Conservation (phyloP, 2,329 filamentous ascomycete genomes). For the Coleophoma crateriformis region DNA sequence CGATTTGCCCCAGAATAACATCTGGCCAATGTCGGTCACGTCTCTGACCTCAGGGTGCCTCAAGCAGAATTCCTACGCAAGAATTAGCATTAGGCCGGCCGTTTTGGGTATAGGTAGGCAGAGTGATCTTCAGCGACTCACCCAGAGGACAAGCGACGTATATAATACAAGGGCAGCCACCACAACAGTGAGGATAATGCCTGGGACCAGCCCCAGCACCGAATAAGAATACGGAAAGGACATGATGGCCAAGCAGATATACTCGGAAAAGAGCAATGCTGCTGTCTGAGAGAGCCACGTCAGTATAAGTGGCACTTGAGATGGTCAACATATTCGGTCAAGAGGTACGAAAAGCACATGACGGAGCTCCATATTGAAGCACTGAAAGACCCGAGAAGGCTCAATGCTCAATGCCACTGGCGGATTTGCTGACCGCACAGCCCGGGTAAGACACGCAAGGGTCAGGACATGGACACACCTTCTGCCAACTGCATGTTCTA, state of each 20-base stretch:
- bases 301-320: constrained; percentile 3
- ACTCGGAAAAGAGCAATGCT: constrained; percentile 86
- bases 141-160: constrained; percentile 64
- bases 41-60: constrained; percentile 87
- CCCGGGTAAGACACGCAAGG: too few species aligned
- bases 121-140: constrained; percentile 25
- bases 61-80: constrained; percentile 75
- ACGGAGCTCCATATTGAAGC: background rate
- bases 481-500: constrained; percentile 89
- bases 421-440: too few species aligned
- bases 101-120: too few species aligned
- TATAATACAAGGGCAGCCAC: constrained; percentile 78
- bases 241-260: constrained; percentile 91
- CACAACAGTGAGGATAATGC: constrained; percentile 75
- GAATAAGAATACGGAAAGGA: constrained; percentile 94
- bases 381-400: too few species aligned
- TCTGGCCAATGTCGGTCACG: constrained; percentile 93
- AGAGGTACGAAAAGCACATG: background rate
- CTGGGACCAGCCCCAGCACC: constrained; percentile 78
- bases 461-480: constrained; percentile 41
- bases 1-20: constrained; percentile 81
- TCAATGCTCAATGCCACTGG: too few species aligned
- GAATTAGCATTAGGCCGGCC: too few species aligned
- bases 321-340: background rate
- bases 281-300: constrained; percentile 56